Evolutionary conservation across 495 filamentous ascomycete species (phyloP).

Genomic region (Aspergillus diversus): DNA sequence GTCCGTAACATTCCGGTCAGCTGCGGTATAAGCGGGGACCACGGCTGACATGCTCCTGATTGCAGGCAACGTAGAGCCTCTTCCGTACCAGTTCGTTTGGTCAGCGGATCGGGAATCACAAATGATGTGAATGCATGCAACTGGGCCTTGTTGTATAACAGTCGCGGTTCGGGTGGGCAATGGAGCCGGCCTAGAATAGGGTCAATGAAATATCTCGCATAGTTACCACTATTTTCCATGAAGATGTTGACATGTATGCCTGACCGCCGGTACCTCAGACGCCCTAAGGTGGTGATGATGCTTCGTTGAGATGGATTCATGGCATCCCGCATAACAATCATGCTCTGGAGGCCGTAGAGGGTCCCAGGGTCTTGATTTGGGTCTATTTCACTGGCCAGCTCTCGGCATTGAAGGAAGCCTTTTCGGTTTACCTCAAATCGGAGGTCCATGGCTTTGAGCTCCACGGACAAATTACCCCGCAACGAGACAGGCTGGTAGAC

Average conservation of each 20-base stretch:
- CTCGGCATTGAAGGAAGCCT: conserved; percentile 27
- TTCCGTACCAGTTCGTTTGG: conserved; percentile 62
- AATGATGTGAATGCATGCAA: conserved; percentile 64
- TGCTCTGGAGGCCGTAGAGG: conserved; percentile 56
- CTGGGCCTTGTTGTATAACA: conserved; percentile 53
- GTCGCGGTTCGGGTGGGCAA: conserved; percentile 51
- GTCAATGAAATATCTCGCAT: conserved; percentile 53
- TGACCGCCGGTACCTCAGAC: conserved; percentile 22
- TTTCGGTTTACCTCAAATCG: conserved; percentile 45
- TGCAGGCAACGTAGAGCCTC: conserved; percentile 52
- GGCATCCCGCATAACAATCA: conserved; percentile 52
- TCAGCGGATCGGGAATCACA: conserved; percentile 60
- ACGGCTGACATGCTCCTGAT: conserved; percentile 54
- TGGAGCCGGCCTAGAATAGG: conserved; percentile 48
- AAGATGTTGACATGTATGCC: conserved; percentile 45
- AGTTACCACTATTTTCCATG: conserved; percentile 37
- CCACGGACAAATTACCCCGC: conserved; percentile 32
- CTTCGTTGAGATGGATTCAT: conserved; percentile 42
- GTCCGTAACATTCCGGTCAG: conserved; percentile 40
- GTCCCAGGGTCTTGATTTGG: conserved; percentile 53
- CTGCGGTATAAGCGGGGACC: conserved; percentile 38
- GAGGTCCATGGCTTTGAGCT: conserved; percentile 54
- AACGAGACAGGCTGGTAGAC: conserved; percentile 37
- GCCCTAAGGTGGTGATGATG: conserved; percentile 53
- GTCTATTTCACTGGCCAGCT: conserved; percentile 55